Base-by-base conservation (phyloP, 1,284 basidiomycete genomes). In the Cutaneotrichosporon cutaneum region DNA sequence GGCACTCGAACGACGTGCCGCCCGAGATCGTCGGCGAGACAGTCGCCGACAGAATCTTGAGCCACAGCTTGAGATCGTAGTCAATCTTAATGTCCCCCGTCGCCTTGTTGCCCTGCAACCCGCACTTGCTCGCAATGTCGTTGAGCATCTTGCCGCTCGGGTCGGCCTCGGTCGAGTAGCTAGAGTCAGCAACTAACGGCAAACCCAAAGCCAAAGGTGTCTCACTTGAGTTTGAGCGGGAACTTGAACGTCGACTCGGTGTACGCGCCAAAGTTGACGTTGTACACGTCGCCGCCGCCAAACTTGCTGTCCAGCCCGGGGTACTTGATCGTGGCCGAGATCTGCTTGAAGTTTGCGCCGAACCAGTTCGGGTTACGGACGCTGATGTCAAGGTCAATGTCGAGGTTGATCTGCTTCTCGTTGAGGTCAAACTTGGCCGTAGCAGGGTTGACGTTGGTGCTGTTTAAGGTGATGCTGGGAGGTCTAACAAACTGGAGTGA, bases 291-390 rank as follows among this genome's bases (percentile, higher is more conserved):
- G 32, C 93, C 90, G 48, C 84, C 83, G n/a, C 92, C 92, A 58
- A 90, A 74, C 11, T 63, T 77, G 50, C 82, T 71, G 33, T 86
- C 86, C 66, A 86, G 83, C 69, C 87, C 86, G 5, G 89, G 89
- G 74, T 93, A 92, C 71, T 84, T 82, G 55, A 90, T 83, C 7
- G 87, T 80, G 6, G 88, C 89, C 47, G 84, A 82, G 70, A 94
- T 86, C 60, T 85, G 82, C 61, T 85, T 84, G 76, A 94, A 86
- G 56, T 84, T 82, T 24, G 90, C 88, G 14, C 83, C 80, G 77
- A 94, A 93, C 81, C 87, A 93, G 75, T 94, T 93, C 35, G 91
- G 92, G 74, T 94, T 94, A 69, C 82, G 80, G 61, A 93, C 89
- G 54, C 90, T 92, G 67, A 93, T 87, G 62, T 85, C 84, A 24